Evolutionary conservation across 768 basidiomycete genomes (phyloP), one percentile per base, ranked within the genome.

Genomic region (Lactarius sanguifluus): DNA sequence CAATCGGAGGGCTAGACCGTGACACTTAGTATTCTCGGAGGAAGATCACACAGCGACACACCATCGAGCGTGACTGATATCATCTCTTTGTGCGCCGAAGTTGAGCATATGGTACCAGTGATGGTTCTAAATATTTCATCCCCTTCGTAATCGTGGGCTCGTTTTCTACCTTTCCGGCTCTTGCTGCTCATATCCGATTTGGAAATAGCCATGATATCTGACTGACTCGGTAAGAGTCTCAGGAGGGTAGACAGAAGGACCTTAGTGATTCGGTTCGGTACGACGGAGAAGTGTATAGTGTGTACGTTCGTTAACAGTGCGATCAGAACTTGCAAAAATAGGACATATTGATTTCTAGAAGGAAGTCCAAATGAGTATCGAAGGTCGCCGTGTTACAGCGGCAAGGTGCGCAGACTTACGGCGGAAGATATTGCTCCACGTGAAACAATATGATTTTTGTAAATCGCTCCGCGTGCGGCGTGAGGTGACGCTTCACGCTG

Each of bases 81-180:
- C 28, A 80, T 77, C 32, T 85, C 76, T 25, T 82, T 84, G 18
- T 90, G 87, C 34, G 80, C 80, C 3, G 64, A 59, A 0, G 81
- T 82, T 1, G 80, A 75, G 71, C 83, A 89, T 23, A 86, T 70
- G 9, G 83, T 78, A 55, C 80, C 74, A 55, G 79, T 78, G 2
- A 81, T 74, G 9, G 77, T 71, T 61, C 82, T 85, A 75, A 94
- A 86, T 6, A 89, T 77, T 71, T 89, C 90, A 62, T 91, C 91
- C 12, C 85, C 90, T 75, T 93, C 90, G 69, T 86, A 92, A 15
- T 81, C 86, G 25, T 86, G 83, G 23, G 82, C 81, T 56, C 88
- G 80, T 74, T 91, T 94, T 74, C 86, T 92, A 62, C 84, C 83
- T 71, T 85, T 86, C 73, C 80, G 85, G 16, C 72, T 78, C 65